Percentiles rank a stretch among this genome's conserved stretches.
Conservation (phyloP, 768 basidiomycete genomes). For the Termitomyces heimii region DNA sequence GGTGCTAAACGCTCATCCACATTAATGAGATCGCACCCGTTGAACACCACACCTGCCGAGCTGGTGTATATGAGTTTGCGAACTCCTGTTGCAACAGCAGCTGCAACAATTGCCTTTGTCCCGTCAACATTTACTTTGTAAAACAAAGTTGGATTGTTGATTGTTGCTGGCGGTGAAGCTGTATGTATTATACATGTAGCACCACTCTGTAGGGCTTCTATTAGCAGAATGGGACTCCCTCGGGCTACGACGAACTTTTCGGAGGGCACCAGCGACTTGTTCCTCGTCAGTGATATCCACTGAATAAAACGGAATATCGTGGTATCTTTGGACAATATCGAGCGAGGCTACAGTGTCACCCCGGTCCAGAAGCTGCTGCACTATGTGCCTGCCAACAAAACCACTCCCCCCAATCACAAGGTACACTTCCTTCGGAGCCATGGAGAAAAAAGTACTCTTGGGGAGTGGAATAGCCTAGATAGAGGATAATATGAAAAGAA, state of each 20-base stretch:
- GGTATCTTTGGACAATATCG: slow-evolving; percentile 88
- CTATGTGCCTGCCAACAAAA: slow-evolving; percentile 88
- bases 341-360: slow-evolving; percentile 81
- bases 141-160: slow-evolving; percentile 66
- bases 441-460: not conserved
- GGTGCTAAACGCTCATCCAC: slow-evolving; percentile 82
- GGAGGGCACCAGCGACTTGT: slow-evolving; percentile 65
- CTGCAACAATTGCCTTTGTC: slow-evolving; percentile 78
- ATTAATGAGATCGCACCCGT: slow-evolving; percentile 73
- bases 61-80: slow-evolving; percentile 91
- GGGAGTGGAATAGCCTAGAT: not conserved
- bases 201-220: slow-evolving; percentile 45
- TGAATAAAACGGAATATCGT: slow-evolving; percentile 82
- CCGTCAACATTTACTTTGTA: slow-evolving; percentile 94
- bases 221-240: slow-evolving; percentile 1
- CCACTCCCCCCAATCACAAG: slow-evolving; percentile 94
- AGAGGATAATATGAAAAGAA: not conserved
- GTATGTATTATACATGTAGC: slow-evolving; percentile 95
- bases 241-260: slow-evolving; percentile 46
- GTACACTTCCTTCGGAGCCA: slow-evolving; percentile 55
- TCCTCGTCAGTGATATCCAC: slow-evolving; percentile 83
- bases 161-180: slow-evolving; percentile 71
- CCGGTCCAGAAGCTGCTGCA: slow-evolving; percentile 74
- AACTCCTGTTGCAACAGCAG: slow-evolving; percentile 67
- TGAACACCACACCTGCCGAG: slow-evolving; percentile 87